Base-by-base conservation (phyloP, 371 early-diverging fungal species). In the Mucor saturninus region DNA sequence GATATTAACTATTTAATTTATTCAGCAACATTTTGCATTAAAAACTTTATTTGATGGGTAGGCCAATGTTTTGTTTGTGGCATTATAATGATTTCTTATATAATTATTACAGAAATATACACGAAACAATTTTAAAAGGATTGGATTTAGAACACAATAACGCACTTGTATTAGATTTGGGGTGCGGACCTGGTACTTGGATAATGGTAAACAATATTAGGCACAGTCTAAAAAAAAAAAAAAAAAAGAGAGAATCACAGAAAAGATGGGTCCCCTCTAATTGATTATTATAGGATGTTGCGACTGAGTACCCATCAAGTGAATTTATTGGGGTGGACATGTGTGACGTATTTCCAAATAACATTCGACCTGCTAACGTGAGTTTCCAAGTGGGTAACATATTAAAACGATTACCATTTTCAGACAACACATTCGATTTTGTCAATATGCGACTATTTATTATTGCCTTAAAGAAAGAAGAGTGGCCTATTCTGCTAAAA, bases 141-240 rank as follows among this genome's bases (percentile, higher is more conserved):
- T 5, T 69, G 0, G 46, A 65, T 40, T 29, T 69, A 43, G 51
- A 62, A 15, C 45, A 42, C 4, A 30, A 40, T 28, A 8, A 32
- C n/a, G 28, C 59, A 14, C 8, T 65, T 29, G 73, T 80, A 4
- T 67, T 83, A 14, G 83, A 81, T 58, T 68, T 84, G 21, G 84
- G 84, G 14, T 84, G 84, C 59, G 84, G 80, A 5, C 80, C 80
- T 28, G 86, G 86, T n/a, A 77, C 83, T 26, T 86, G 86, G 86
- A 57, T 81, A 42, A 69, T 83, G 74, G 83, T 72, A 74, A 26
- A 51, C 3, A 13, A 32, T 5, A 28, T 49, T 28, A 21, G 21
- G 21, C 21, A 21, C 21, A 21, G 21, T 21, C 21, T 21, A 21
- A 21, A 21, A 21, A 21, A 28, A 28, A 14, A 5, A 7, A 28